Base-by-base conservation (phyloP, 768 basidiomycete genomes). In the Mycena alexandri region DNA sequence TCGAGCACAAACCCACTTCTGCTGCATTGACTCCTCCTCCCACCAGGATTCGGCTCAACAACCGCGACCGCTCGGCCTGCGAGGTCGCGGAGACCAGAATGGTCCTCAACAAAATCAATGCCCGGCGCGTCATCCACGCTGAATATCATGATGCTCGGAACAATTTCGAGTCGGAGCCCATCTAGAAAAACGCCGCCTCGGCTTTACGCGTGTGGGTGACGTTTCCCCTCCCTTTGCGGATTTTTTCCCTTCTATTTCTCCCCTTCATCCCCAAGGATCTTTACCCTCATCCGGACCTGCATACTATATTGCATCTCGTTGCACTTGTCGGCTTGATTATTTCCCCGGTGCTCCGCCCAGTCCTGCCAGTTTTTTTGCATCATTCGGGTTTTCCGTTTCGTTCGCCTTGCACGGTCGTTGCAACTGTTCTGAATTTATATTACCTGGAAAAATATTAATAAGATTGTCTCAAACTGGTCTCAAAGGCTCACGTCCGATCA, bases 61-160 rank as follows among this genome's bases (percentile, higher is more conserved):
- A 33, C 73, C 74, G 57, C 69, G 69, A 41, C 63, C 70, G 72
- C 44, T 81, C 79, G 5, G 79, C 83, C 55, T 75, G 73, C 7
- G 84, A 85, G 65, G 75, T 73, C 13, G 60, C 72, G 17, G 85
- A 85, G 68, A 84, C 83, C 41, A 84, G 78, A 69, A 84, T 87
- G 84, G 84, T 91, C 50, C 76, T 90, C 46, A 83, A 88, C 65
- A 90, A 91, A 73, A 85, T 90, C 73, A 93, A 93, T 60, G 90
- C 90, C 10, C 83, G 92, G 25, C 84, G 87, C 46, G 81, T 93
- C 56, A 84, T 93, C 5, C 90, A 93, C 69, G 77, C 83, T 33
- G 92, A 93, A 76, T 90, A 90, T 91, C 62, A 88, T n/a, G n/a
- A n/a, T n/a, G n/a, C n/a, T n/a, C n/a, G n/a, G n/a, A n/a, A 92